Evolutionary conservation across 805 yeast genomes (phyloP).

Genomic region (Starmerella vitae): DNA sequence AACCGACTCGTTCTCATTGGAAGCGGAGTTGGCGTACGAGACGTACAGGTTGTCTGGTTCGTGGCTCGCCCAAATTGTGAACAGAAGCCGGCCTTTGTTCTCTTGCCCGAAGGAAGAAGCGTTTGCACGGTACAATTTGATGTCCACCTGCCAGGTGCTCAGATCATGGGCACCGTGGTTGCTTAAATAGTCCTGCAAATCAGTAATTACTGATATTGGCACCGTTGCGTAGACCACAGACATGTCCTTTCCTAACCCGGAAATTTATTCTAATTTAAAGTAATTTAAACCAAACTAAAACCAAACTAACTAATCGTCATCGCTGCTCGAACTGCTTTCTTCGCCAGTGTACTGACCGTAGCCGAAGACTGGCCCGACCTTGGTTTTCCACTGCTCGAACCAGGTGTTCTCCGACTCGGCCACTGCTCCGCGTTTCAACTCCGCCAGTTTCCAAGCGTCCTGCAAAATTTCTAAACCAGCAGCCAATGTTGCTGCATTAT

Average conservation of each 20-base stretch:
- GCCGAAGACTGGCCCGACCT: conserved; percentile 34
- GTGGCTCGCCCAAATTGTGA: conserved; percentile 25
- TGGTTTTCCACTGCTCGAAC: conserved; percentile 59
- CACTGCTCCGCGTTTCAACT: conserved; percentile 54
- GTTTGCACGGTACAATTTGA: conserved; percentile 55
- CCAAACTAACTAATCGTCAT: conserved; percentile 5
- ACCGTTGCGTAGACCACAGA: conserved; percentile 14
- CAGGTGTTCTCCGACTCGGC: conserved; percentile 57
- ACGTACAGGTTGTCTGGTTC: conserved; percentile 24
- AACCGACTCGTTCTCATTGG: background rate
- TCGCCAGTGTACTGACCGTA: conserved; percentile 25
- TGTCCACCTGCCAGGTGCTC: conserved; percentile 57
- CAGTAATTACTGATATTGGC: conserved; percentile 37
- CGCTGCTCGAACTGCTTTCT: conserved; percentile 19
- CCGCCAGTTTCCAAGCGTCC: conserved; percentile 25
- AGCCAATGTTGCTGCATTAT: conserved; percentile 33
- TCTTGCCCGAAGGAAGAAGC: conserved; percentile 28
- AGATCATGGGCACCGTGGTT: conserved; percentile 49
- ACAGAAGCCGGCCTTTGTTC: conserved; percentile 18
- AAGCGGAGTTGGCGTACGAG: conserved; percentile 9
- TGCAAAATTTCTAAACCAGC: conserved; percentile 30
- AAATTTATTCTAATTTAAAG: too few relatives aligned
- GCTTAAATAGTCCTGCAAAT: conserved; percentile 56
- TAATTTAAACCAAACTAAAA: too few relatives aligned
- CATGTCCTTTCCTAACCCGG: too few relatives aligned